Evolutionary conservation across 2,329 filamentous ascomycete genomes (phyloP).

Genomic region (Penicillium hordei): DNA sequence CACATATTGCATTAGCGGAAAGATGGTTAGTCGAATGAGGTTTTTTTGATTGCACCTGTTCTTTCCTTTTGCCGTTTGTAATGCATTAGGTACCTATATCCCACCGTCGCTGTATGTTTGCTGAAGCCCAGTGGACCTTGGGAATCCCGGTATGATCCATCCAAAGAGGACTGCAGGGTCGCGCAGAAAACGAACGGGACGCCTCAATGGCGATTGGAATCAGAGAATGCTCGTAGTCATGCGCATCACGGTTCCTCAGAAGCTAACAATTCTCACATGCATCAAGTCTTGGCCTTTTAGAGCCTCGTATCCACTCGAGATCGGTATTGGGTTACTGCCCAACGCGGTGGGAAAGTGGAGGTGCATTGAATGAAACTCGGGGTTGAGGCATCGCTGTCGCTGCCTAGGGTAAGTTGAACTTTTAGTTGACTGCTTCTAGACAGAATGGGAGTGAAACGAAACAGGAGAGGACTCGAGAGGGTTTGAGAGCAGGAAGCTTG

Average conservation of each 20-base stretch:
- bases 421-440: not conserved
- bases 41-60: slow-evolving; percentile 9
- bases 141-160: not conserved
- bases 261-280: not conserved
- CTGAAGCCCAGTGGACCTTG: not conserved
- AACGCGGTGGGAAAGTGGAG: not conserved
- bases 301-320: not conserved
- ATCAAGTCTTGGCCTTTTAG: not conserved
- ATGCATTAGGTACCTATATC: not conserved
- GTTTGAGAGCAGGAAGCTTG: not conserved
- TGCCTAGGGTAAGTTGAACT: not conserved
- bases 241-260: too few relatives aligned
- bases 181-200: not conserved
- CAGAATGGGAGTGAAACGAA: not conserved
- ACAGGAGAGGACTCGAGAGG: not conserved
- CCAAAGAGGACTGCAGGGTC: not conserved
- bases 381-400: not conserved
- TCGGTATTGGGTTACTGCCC: not conserved
- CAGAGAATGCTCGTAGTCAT: not conserved
- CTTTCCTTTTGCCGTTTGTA: not conserved
- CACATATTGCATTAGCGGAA: slow-evolving; percentile 18
- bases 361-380: not conserved
- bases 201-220: not conserved
- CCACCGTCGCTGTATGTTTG: not conserved
- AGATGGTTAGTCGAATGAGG: slow-evolving; percentile 20